Base-by-base conservation (phyloP, 2,329 filamentous ascomycete species). In the Hypoxylon rubiginosum region DNA sequence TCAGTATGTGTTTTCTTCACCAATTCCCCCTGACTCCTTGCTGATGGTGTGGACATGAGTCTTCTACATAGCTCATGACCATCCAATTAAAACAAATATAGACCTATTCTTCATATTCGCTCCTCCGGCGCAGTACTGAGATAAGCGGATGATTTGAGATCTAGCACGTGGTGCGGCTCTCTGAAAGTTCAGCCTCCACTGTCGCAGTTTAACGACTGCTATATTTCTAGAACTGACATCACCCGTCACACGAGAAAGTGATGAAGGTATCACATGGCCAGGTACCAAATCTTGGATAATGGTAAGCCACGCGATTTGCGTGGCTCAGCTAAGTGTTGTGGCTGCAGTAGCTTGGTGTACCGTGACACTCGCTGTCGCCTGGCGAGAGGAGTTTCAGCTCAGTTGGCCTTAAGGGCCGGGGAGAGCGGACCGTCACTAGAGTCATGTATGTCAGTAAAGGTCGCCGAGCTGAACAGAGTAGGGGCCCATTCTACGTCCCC, bases 381-480 rank as follows among this genome's bases (percentile, higher is more conserved):
- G 28, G 59, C 52, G 34, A 62, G n/a, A 62, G 54, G 30, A 30
- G 49, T 62, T 30, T 58, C 30, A 34, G 30, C 53, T 56, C 43
- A 48, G 58, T 66, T 68, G 59, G 58, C 58, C 26, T 51, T 49
- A 61, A 34, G 58, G 50, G 36, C 26, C 50, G 30, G 24, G n/a
- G 52, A 24, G 28, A 45, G 49, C n/a, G 13, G 28, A n/a, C 30
- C 30, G 4, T 15, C 30, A 19, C 4, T 24, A 15, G 32, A 52
- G 19, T 36, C 32, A 39, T 28, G 4, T 6, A 36, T 15, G 34
- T 15, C 34, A 15, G 34, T 2, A 36, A 36, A 36, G 34, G 13
- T 13, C 15, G 34, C 34, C n/a, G 46, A 26, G 46, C 15, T 28
- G 46, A 32, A 49, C 3, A 43, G 9, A 11, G 39, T 43, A 9